These are phyloP conservation scores for Diospyros lotus DNA, from an alignment of 148 eudicot species.

Conservation along the genomic window DNA sequence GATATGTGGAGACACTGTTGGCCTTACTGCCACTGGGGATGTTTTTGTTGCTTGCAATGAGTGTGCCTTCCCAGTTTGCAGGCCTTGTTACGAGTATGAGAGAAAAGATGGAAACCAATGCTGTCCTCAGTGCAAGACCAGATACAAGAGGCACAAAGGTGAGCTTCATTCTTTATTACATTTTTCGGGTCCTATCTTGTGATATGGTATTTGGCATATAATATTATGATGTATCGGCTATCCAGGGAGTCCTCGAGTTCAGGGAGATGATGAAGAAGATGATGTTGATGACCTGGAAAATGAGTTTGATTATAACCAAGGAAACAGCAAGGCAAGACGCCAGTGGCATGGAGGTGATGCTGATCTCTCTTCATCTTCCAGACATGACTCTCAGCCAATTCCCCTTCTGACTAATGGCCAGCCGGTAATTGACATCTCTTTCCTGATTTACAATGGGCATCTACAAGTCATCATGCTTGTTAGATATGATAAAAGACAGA, in stretches of 20 bases:
- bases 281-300: conserved; percentile 91
- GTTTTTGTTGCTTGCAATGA: conserved; percentile 75
- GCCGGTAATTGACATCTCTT: conserved; percentile 38
- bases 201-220: background rate
- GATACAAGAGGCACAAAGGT: conserved; percentile 89
- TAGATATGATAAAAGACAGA: no score
- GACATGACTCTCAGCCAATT: conserved; percentile 84
- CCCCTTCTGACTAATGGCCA: conserved; percentile 89
- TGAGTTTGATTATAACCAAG: conserved; percentile 67
- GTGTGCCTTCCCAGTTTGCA: conserved; percentile 76
- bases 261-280: conserved; percentile 94
- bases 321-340: conserved; percentile 52
- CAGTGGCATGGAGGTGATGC: conserved; percentile 86
- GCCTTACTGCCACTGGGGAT: conserved; percentile 42
- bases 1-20: conserved; percentile 73
- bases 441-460: background rate
- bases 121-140: conserved; percentile 91
- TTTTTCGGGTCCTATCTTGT: background rate
- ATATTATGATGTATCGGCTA: conserved; percentile 14
- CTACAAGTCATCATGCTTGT: background rate
- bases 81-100: conserved; percentile 79
- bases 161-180: conserved; percentile 13
- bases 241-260: conserved; percentile 70
- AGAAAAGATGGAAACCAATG: conserved; percentile 72
- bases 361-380: conserved; percentile 76